These are phyloP conservation scores for Mortierella sp. DNA, from an alignment of 371 early-diverging fungal species.

Conservation along the genomic window DNA sequence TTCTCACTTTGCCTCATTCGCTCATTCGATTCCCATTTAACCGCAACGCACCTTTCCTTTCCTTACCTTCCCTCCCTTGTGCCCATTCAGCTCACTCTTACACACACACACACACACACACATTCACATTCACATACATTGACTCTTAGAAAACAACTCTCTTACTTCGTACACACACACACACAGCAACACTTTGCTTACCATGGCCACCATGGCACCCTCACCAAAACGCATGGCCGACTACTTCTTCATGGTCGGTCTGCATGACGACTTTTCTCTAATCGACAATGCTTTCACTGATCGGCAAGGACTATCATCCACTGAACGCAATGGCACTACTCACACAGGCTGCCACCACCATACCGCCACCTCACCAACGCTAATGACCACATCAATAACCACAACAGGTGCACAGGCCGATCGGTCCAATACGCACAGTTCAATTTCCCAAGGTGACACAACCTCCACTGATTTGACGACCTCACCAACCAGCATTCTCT, in stretches of 20 bases:
- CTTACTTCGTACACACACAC: neutral
- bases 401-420: slow-evolving; percentile 3
- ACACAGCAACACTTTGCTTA: neutral
- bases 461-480: slow-evolving; percentile 6
- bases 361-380: neutral
- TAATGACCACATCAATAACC: neutral
- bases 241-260: slow-evolving; percentile 56
- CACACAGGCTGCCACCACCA: neutral
- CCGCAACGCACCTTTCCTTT: neutral
- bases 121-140: neutral
- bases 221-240: slow-evolving; percentile 50
- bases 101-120: neutral
- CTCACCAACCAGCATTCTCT: neutral
- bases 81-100: neutral
- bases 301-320: neutral
- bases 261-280: slow-evolving; percentile 32
- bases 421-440: slow-evolving; percentile 23
- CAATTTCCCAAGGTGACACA: slow-evolving; percentile 42
- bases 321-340: neutral
- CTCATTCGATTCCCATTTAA: slow-evolving; percentile 7
- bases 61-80: neutral
- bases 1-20: neutral
- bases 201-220: slow-evolving; percentile 28
- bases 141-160: neutral
- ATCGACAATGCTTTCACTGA: neutral